Percentiles rank a stretch among this genome's conserved stretches.
phyloP scores from a whole-genome alignment of 116 monocot species.

The Posidonia oceanica region DNA sequence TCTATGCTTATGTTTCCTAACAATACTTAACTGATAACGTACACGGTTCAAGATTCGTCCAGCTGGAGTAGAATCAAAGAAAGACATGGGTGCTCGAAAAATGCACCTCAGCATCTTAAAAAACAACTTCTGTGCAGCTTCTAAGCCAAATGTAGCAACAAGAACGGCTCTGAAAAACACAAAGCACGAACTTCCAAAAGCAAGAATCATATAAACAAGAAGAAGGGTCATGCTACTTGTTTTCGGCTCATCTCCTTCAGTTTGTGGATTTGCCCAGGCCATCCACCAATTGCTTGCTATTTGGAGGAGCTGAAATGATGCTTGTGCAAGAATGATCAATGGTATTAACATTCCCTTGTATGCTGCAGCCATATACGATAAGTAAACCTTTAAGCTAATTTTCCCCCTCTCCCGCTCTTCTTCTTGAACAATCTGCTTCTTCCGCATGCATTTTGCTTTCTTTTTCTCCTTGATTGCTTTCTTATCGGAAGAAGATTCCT shows the following conservation, averaged over 20 bases:
- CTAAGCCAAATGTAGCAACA: constrained; percentile 84
- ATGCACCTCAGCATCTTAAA: constrained; percentile 75
- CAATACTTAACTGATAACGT: constrained; percentile 10
- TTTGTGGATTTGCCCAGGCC: constrained; percentile 98
- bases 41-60: constrained; percentile 91
- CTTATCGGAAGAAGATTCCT: constrained; percentile 29
- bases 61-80: constrained; percentile 94
- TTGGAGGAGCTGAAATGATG: constrained; percentile 76
- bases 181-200: constrained; percentile 90
- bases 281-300: constrained; percentile 99
- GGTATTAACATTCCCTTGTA: constrained; percentile 86
- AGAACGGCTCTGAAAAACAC: constrained; percentile 79
- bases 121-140: constrained; percentile 83
- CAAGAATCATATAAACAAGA: constrained; percentile 84
- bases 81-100: constrained; percentile 91
- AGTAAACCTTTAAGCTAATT: constrained; percentile 74
- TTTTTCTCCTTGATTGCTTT: constrained; percentile 69
- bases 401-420: constrained; percentile 83
- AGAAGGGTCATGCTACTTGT: constrained; percentile 62
- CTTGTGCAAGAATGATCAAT: constrained; percentile 72
- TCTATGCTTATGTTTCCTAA: background rate
- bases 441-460: constrained; percentile 49
- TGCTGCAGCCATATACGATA: constrained; percentile 94
- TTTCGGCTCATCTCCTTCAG: constrained; percentile 61
- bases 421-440: constrained; percentile 82